Evolutionary conservation across 2,329 filamentous ascomycete species (phyloP), one percentile per base, ranked within the genome.

Genomic region (Aspergillus tubingensis): DNA sequence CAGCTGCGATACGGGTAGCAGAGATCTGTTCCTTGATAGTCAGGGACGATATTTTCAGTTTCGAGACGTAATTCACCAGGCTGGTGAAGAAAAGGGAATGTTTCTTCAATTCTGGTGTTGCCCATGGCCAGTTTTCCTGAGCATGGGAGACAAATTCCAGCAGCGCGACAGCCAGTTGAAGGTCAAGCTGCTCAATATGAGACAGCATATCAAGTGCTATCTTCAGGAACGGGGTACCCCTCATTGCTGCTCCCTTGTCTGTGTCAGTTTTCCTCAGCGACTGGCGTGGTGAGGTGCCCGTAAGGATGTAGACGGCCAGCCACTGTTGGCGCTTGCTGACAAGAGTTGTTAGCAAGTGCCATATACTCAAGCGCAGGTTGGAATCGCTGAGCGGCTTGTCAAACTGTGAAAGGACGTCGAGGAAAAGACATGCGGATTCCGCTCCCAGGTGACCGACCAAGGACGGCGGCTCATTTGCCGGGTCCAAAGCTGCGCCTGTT

Each of bases 41-140:
- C 7, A 86, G 83, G 41, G 82, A 81, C 8, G 82, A 77, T 5
- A 84, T 79, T 60, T 88, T 83, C 3, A 85, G 74, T 63, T 85
- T 87, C 8, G 82, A 80, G 36, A 95, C 83, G 72, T 91, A 95
- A 3, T 83, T 82, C 17, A 91, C 85, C 17, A 96, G 83, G 58
- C 86, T 86, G 44, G 86, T 82, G 59, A 97, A 84, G 69, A 96
- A 94, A 0, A 82, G 81, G 0, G 85, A 83, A 68, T 96, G 90
- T 61, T 88, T 88, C 62, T 90, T 86, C 38, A 96, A 80, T 41
- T 90, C 88, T 59, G 91, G 89, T 59, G 96, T 92, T 1, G 92
- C 93, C 91, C 94, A 96, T 1, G 93, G 90, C 94, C 94, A 98
- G 72, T 92, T 91, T 74, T 96, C 95, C 72, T 97, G 93, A 4